Base-by-base conservation (phyloP, 2,329 filamentous ascomycete genomes). In the Aspergillus viridinutans region DNA sequence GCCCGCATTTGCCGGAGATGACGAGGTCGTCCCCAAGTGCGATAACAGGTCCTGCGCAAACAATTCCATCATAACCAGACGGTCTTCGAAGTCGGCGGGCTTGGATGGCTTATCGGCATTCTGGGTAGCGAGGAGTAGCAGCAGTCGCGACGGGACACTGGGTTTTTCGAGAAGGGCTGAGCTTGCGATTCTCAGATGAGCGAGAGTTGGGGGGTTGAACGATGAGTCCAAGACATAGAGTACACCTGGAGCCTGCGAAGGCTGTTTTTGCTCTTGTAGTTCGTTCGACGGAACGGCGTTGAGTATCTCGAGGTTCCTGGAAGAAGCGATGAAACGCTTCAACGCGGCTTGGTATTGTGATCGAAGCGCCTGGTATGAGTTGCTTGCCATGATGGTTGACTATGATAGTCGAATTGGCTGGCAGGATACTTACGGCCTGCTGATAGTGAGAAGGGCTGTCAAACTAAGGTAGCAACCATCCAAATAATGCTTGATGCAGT, bases 191-290 rank as follows among this genome's bases (percentile, higher is more conserved):
- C 75, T 74, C 20, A 81, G 73, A 65, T 88, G 85, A 9, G 85
- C 85, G 53, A 77, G 74, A 3, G 83, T 85, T 1, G 85, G 85
- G 10, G 85, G 85, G 60, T 88, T 88, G 79, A 86, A 87, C 25
- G 83, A 86, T 0, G 84, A 86, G 67, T 87, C 85, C 49, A 87
- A 77, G 55, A 88, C 83, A 70, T 85, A 85, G 53, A 88, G 79
- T n/a, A 68, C 64, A n/a, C 65, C 62, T 35, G 70, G 65, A 52
- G 49, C 58, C 43, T 51, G 51, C 49, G 50, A 61, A 53, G 28
- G 20, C n/a, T 45, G 42, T 45, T 45, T 47, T 3, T 47, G 43
- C 12, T 47, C 21, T 14, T 47, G 43, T 23, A 26, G 7, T 14
- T 23, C 21, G 43, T 26, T 47, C 21, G 23, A 47, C 9, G 21